A percentile compares a stretch with the other conserved stretches of the same genome.
phyloP scores from a whole-genome alignment of 2,329 filamentous ascomycete genomes.

The Zymoseptoria brevis region DNA sequence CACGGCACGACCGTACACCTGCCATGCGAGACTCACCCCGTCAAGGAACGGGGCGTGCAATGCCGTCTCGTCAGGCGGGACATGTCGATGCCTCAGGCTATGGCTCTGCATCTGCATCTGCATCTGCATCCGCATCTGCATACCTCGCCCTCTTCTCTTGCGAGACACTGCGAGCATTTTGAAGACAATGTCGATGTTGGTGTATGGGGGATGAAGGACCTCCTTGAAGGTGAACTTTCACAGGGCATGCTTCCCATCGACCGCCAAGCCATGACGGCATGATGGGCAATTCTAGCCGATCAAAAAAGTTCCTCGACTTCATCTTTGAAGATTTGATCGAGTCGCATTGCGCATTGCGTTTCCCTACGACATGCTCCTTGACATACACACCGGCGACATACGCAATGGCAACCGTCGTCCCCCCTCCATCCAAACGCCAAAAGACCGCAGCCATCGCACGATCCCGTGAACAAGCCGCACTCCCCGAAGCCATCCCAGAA shows the following conservation, averaged over 20 bases:
- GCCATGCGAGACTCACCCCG: background rate
- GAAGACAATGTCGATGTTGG: background rate
- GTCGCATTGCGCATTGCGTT: background rate
- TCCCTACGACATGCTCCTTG: background rate
- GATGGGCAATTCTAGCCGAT: background rate
- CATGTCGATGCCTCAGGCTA: background rate
- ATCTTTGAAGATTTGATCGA: background rate
- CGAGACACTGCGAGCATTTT: background rate
- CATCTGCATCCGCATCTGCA: no score
- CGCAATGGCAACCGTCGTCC: slow-evolving; percentile 68
- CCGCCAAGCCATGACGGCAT: background rate
- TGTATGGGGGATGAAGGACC: background rate
- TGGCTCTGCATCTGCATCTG: no score
- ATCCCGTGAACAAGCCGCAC: slow-evolving; percentile 66
- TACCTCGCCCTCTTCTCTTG: no score
- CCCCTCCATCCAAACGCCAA: slow-evolving; percentile 84
- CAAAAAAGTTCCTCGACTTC: background rate
- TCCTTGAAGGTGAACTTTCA: background rate
- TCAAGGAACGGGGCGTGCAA: background rate
- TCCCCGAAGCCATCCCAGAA: slow-evolving; percentile 51
- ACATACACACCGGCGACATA: slow-evolving; percentile 7
- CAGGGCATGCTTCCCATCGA: no score
- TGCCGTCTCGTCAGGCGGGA: no score
- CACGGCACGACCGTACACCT: background rate
- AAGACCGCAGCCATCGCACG: slow-evolving; percentile 66